Evolutionary conservation across 768 basidiomycete species (phyloP).

Genomic region (Hydnomerulius pinastri): DNA sequence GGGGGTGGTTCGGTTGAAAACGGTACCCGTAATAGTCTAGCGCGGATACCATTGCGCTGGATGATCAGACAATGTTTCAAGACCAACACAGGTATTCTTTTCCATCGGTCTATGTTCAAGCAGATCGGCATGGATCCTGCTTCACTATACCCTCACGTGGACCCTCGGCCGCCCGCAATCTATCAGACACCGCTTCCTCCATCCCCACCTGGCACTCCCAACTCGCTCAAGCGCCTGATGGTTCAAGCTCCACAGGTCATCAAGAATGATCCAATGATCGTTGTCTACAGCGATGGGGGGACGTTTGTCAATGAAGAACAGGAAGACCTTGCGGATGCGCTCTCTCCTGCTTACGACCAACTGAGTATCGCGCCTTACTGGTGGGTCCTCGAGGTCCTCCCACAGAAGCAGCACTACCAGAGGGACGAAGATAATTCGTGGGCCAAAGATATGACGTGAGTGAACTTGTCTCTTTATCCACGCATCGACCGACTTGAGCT

Average conservation of each 20-base stretch:
- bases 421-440: constrained; percentile 22
- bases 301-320: constrained; percentile 51
- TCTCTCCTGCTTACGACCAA: constrained; percentile 57
- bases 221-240: constrained; percentile 9
- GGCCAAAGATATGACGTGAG: constrained; percentile 20
- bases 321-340: constrained; percentile 62
- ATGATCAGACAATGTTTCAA: constrained; percentile 72
- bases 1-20: constrained; percentile 73
- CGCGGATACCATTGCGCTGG: constrained; percentile 76
- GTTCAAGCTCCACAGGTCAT: constrained; percentile 18
- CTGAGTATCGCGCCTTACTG: constrained; percentile 47
- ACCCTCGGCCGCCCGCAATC: constrained; percentile 42
- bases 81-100: constrained; percentile 57
- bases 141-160: constrained; percentile 46
- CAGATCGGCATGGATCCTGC: constrained; percentile 48
- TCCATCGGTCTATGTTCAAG: constrained; percentile 45
- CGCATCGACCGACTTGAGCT: background rate
- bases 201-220: constrained; percentile 13
- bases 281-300: constrained; percentile 19
- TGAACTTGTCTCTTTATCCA: background rate
- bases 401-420: constrained; percentile 33
- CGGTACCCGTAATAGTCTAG: constrained; percentile 55
- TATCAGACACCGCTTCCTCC: constrained; percentile 21
- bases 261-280: constrained; percentile 10
- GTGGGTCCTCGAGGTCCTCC: constrained; percentile 69